Evolutionary conservation across 257 asterid genomes (phyloP), one percentile per base, ranked within the genome.

Genomic region (Datura wrightii): DNA sequence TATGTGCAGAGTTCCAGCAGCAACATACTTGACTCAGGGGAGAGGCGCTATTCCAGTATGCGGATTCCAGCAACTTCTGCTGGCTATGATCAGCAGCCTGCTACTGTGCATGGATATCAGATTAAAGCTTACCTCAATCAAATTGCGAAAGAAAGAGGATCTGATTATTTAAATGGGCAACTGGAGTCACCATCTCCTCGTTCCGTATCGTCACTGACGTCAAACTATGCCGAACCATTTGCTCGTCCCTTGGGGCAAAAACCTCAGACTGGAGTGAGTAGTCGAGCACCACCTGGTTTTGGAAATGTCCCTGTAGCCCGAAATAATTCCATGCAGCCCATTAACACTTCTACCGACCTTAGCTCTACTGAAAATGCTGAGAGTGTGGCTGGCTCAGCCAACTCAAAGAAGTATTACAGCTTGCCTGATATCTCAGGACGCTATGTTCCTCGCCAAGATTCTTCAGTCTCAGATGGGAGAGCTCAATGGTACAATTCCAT

Each of bases 361-460:
- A 18, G 85, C 76, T 85, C 97, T 76, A 91, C 93, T 5, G 94
- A 90, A 76, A 86, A 83, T 24, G 84, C 86, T 86, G 95, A 91
- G 84, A 87, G 84, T 71, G 44, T 82, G 10, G 85, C 79, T 84
- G 86, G 83, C 83, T 79, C 93, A 4, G 89, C 88, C 36, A 89
- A 85, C 80, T 92, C 80, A 71, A 97, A 97, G 92, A 95, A 95
- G 89, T 97, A 41, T 90, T 83, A 91, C 89, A 97, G 99, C 89
- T 86, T 93, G 92, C 99, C 99, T 8, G 96, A 93, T 85, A 93
- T 97, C 85, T 94, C 98, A 53, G 97, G 98, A 70, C 96, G 93
- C 15, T 90, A 90, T 86, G 65, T 85, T 63, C 97, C 97, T 42
- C 88, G 82, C 48, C 91, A 87, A 55, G 95, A 92, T 84, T 85